Conservation (phyloP, 768 basidiomycete genomes). For the Peribolospora baueri region DNA sequence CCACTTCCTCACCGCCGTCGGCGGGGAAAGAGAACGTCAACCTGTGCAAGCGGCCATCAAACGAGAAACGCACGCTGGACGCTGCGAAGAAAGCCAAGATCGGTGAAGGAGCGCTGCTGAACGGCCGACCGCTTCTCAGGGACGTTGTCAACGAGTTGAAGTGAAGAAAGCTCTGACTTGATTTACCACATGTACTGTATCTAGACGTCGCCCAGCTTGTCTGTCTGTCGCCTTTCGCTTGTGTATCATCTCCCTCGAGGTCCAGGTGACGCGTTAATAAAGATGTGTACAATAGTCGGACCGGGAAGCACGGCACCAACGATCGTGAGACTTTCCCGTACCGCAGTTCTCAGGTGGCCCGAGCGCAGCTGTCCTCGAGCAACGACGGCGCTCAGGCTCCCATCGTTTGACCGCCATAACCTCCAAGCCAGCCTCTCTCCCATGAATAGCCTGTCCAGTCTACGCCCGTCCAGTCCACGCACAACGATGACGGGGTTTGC, state of each 20-base stretch:
- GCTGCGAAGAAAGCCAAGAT: not conserved
- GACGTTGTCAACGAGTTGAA: constrained; percentile 11
- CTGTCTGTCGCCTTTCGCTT: not conserved
- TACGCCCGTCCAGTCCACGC: not conserved
- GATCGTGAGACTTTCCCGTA: too few relatives aligned
- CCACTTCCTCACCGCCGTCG: not conserved
- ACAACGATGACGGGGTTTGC: not conserved
- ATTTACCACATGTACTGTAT: not conserved
- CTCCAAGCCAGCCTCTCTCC: too few relatives aligned
- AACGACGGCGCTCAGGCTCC: too few relatives aligned
- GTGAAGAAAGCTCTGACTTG: not conserved
- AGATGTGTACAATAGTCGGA: not conserved
- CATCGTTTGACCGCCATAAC: too few relatives aligned
- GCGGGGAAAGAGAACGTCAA: not conserved
- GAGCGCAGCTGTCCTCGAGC: too few relatives aligned
- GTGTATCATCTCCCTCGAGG: not conserved
- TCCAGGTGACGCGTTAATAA: constrained; percentile 1
- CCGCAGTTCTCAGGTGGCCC: too few relatives aligned
- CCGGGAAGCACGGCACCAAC: not conserved
- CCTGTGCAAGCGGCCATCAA: not conserved
- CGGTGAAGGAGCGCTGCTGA: constrained; percentile 5
- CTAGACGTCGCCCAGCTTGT: not conserved
- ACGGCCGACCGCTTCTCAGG: constrained; percentile 5
- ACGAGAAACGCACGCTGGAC: not conserved
- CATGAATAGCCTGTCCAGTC: too few relatives aligned